phyloP scores from a whole-genome alignment of 176 grass and related monocot species.

The Poa annua region DNA sequence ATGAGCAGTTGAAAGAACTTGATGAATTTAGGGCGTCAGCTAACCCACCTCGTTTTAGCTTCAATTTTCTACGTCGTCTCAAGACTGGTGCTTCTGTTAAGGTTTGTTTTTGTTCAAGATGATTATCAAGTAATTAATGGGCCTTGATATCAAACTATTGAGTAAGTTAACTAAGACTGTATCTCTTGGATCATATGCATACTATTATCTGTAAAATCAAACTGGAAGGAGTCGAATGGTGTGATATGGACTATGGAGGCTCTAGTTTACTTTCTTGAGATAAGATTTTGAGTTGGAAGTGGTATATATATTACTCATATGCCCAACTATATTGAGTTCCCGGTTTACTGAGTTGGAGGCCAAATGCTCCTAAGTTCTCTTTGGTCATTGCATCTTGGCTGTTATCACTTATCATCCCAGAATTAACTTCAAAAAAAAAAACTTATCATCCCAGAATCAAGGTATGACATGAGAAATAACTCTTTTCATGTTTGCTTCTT shows the following conservation, averaged over 20 bases:
- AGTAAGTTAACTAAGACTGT: background rate
- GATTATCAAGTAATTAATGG: conserved; percentile 18
- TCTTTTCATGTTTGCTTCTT: background rate
- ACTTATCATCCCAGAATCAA: background rate
- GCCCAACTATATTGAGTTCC: background rate
- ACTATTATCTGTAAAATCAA: conserved; percentile 18
- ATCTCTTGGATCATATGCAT: background rate
- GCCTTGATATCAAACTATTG: background rate
- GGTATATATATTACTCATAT: background rate
- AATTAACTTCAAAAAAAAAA: too few relatives aligned
- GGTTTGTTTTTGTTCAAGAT: conserved; percentile 18
- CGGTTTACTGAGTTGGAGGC: conserved; percentile 18
- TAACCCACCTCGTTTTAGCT: background rate
- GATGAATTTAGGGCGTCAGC: conserved; percentile 10
- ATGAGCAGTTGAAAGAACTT: conserved; percentile 16
- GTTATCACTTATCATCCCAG: background rate
- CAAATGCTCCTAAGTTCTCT: conserved; percentile 11
- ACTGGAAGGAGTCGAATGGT: background rate
- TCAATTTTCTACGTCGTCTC: background rate
- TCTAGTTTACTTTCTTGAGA: conserved; percentile 14
- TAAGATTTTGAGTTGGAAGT: background rate
- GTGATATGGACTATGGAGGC: conserved; percentile 9
- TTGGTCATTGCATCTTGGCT: conserved; percentile 24
- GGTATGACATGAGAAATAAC: background rate
- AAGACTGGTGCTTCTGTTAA: background rate